Evolutionary conservation across 805 yeast species (phyloP).

Genomic region (Candida ascalaphidarum): DNA sequence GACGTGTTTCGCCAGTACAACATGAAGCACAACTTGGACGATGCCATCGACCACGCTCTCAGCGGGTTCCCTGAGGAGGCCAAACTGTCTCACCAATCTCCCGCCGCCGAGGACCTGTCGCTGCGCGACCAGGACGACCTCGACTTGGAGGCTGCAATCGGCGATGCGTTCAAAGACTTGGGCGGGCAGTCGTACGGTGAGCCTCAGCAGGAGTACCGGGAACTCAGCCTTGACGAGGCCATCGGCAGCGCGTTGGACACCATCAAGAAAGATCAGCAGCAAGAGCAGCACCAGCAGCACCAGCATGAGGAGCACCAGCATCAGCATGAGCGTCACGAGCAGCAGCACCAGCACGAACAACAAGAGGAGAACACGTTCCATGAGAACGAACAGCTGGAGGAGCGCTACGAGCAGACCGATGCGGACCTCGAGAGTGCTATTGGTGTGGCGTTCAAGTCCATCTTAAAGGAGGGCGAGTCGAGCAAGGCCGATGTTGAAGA

Average conservation of each 20-base stretch:
- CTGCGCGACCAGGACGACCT: conserved; percentile 4
- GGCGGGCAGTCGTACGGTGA: not conserved
- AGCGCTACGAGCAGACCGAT: conserved; percentile 3
- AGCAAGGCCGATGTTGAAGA: not conserved
- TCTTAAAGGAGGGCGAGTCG: not conserved
- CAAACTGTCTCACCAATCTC: conserved; percentile 1
- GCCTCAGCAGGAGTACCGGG: not conserved
- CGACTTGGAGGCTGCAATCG: conserved; percentile 11
- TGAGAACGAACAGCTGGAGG: not conserved
- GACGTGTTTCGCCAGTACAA: conserved; percentile 17
- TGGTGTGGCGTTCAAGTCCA: conserved; percentile 17
- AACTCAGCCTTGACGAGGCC: no score
- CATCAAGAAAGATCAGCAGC: not conserved
- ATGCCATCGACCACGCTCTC: not conserved
- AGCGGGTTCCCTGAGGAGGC: not conserved
- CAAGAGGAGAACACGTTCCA: not conserved
- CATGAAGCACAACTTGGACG: not conserved
- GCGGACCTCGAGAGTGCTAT: conserved; percentile 17
- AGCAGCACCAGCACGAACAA: not conserved
- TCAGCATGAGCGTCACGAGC: not conserved
- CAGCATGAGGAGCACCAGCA: not conserved
- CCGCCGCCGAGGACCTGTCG: conserved; percentile 1
- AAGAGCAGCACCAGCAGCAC: not conserved
- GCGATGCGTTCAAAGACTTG: conserved; percentile 2
- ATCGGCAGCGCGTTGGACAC: not conserved